These are phyloP conservation scores for Aspergillus unguis DNA, from an alignment of 2,329 filamentous ascomycete species.

Conservation along the genomic window DNA sequence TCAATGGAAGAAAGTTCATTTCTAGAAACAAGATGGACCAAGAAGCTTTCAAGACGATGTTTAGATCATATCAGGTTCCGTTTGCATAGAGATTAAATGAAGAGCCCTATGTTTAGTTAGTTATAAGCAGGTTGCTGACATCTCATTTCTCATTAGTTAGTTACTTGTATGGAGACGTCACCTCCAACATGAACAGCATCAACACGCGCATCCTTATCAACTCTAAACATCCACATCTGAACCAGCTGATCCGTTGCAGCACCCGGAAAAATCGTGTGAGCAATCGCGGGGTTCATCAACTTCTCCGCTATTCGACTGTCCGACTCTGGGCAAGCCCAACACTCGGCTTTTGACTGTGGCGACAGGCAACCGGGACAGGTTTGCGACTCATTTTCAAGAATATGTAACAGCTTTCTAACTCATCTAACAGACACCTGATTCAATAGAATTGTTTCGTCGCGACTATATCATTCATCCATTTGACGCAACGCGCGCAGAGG, in stretches of 20 bases:
- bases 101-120: too few relatives aligned
- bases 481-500: not conserved
- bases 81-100: too few relatives aligned
- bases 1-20: too few relatives aligned
- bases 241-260: too few relatives aligned
- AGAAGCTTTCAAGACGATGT: too few relatives aligned
- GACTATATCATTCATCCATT: not conserved
- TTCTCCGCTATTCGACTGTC: not conserved
- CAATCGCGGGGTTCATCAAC: constrained; percentile 10
- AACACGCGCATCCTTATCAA: not conserved
- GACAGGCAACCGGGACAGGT: constrained; percentile 11
- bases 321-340: not conserved
- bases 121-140: too few relatives aligned
- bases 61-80: too few relatives aligned
- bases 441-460: not conserved
- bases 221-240: not conserved
- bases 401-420: constrained; percentile 3
- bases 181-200: too few relatives aligned
- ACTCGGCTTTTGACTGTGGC: not conserved
- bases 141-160: too few relatives aligned
- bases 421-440: not conserved
- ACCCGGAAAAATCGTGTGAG: not conserved
- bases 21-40: too few relatives aligned
- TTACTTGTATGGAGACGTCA: too few relatives aligned
- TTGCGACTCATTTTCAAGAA: constrained; percentile 1